Conservation (phyloP, 2,329 filamentous ascomycete genomes). For the Herpotrichia juniperi region DNA sequence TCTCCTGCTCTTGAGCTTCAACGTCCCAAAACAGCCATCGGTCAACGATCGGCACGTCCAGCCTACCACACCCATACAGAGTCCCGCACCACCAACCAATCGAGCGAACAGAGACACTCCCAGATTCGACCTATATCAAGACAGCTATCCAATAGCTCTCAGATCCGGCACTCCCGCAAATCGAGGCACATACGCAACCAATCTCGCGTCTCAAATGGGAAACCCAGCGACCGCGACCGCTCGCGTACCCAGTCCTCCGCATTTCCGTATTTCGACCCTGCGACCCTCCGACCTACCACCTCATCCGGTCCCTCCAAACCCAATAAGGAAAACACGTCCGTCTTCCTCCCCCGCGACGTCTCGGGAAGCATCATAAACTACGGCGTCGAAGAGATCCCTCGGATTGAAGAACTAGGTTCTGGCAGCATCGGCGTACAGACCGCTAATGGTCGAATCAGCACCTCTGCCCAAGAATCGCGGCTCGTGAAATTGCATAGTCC, state of each 20-base stretch:
- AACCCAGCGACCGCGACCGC: slow-evolving; percentile 21
- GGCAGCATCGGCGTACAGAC: slow-evolving; percentile 24
- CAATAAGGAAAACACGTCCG: slow-evolving; percentile 3
- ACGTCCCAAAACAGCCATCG: slow-evolving; percentile 20
- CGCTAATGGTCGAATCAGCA: slow-evolving; percentile 13
- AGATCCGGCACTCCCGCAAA: slow-evolving; percentile 16
- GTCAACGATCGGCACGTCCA: slow-evolving; percentile 5
- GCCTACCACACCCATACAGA: slow-evolving; percentile 14
- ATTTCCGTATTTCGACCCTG: slow-evolving; percentile 33
- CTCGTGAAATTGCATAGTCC: slow-evolving; percentile 10
- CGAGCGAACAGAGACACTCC: slow-evolving; percentile 10
- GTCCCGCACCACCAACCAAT: slow-evolving; percentile 13
- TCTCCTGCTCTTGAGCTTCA: slow-evolving; percentile 23
- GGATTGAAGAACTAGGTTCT: slow-evolving; percentile 22
- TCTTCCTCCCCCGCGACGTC: slow-evolving; percentile 21
- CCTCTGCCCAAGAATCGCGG: slow-evolving; percentile 3
- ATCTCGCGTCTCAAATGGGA: slow-evolving; percentile 23
- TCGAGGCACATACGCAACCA: slow-evolving; percentile 28
- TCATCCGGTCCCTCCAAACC: neutral
- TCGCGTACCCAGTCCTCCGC: slow-evolving; percentile 36
- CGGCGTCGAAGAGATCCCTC: slow-evolving; percentile 23
- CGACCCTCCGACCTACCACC: slow-evolving; percentile 7
- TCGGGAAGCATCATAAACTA: slow-evolving; percentile 29
- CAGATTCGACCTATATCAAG: slow-evolving; percentile 13
- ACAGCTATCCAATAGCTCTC: slow-evolving; percentile 19